These are phyloP conservation scores for Paramecium sexaurelia DNA, from an alignment of 73 alveolate genomes.

Conservation along the genomic window DNA sequence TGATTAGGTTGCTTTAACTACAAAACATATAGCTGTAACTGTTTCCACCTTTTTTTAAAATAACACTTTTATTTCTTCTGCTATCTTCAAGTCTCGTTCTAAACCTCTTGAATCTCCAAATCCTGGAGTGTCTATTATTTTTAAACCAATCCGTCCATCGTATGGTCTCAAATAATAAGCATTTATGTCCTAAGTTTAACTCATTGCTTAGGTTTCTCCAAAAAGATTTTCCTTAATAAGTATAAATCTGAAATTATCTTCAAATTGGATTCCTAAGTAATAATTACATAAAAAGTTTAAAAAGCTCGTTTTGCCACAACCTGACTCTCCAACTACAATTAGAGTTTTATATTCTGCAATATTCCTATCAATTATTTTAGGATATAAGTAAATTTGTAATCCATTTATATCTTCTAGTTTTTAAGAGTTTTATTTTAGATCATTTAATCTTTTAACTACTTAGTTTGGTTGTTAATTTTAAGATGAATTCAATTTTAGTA, in stretches of 20 bases:
- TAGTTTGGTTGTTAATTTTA: too few relatives aligned
- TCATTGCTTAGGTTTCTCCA: neutral
- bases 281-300: conserved; percentile 11
- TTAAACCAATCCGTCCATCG: neutral
- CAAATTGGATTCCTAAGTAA: conserved; percentile 1
- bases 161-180: conserved; percentile 25
- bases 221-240: neutral
- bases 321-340: conserved; percentile 56
- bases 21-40: conserved; percentile 50
- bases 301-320: conserved; percentile 56
- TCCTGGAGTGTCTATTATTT: conserved; percentile 67
- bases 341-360: neutral
- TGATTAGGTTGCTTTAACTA: conserved; percentile 30
- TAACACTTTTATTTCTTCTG: neutral
- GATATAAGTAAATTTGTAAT: too few relatives aligned
- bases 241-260: conserved; percentile 34
- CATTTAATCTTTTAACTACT: too few relatives aligned
- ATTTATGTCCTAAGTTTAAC: conserved; percentile 29
- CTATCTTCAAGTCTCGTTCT: neutral
- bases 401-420: too few relatives aligned
- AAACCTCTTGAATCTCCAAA: conserved; percentile 68
- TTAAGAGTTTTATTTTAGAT: too few relatives aligned
- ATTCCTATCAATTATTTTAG: too few relatives aligned
- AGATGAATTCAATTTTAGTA: too few relatives aligned
- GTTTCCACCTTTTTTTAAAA: neutral